Evolutionary conservation across 805 yeast species (phyloP), one percentile per base, ranked within the genome.

Genomic region (Metschnikowia henanensis): DNA sequence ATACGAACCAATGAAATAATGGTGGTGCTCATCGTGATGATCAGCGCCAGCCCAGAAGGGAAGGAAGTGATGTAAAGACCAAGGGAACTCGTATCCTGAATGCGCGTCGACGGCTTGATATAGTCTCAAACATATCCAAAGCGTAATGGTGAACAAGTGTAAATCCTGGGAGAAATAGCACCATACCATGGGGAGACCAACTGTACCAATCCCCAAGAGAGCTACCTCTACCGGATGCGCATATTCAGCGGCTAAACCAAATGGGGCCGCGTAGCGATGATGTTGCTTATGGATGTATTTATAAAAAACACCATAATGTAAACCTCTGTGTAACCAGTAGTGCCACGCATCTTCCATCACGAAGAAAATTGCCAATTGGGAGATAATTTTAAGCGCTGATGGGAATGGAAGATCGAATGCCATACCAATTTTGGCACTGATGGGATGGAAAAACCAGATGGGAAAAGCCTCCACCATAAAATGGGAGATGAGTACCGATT

Each of bases 11-110:
- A 89, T 86, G 69, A 92, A 92, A 72, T 85, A 90, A 65, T 87
- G 95, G 66, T 92, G 99, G 64, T 92, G 99, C 68, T 87, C 87
- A 68, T 92, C 99, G 65, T 92, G 98, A 68, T 92, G 98, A 60
- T 87, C 97, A 18, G 97, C 97, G 53, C 98, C 98, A 4, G 97
- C 96, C 97, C 98, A 91, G 70, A 94, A 79, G 37, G 97, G 97
- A 49, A 92, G 64, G 68, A 92, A 81, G 63, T 90, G 89, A 70
- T 89, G 94, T 61, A 92, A 76, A 4, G 97, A 88, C 88, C 95
- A 83, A 51, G 99, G 98, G 81, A 92, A 92, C 64, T 92, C 98
- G 68, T 92, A 94, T 46, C 98, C 99, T 10, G 97, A 90, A 68
- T 92, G 99, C 20, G 97, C 85, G 65, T 92, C 99, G 46, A 92